Base-by-base conservation (phyloP, 1,139 yeast genomes). In the Fermentozyma sake region DNA sequence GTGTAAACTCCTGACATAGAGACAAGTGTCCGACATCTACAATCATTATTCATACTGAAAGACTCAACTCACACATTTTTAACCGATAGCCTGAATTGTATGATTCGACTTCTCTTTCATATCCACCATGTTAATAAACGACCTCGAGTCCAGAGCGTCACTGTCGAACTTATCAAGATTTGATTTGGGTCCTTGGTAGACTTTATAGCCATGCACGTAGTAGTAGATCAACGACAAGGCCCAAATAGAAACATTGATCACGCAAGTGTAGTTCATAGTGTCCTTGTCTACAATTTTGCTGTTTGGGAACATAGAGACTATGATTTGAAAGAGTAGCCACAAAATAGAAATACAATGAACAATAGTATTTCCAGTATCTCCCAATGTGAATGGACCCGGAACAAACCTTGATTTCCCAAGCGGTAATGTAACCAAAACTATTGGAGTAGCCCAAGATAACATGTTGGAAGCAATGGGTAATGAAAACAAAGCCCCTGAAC, bases 401-500 rank as follows among this genome's bases (percentile, higher is more conserved):
- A 37, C 39, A 7, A 42, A 26, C 29, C 61, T 55, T 14, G 42
- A 38, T 26, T 52, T 50, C 10, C 75, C 75, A 13, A 54, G 46
- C 2, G 74, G 72, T 18, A 67, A 48, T 25, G 62, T 48, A 1
- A 56, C 58, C 33, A 68, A 49, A 6, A 68, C 41, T 4, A 63
- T 54, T 5, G 75, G 74, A 16, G 50, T 52, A 19, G 61, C 60
- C 69, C 58, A 68, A 30, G 58, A 59, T 44, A 56, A 54, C 39
- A 42, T 54, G 46, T 66, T 70, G 16, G 72, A 66, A 20, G 68
- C 61, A 30, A 70, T 62, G 13, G 65, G 72, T 30, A 71, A 68
- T 2, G 74, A 67, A 46, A 69, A 69, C 29, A 70, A 58, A 7
- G 76, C 76, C 35, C 56, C 55, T 46, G 62, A 54, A 25, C 66